These are phyloP conservation scores for Fusarium decemcellulare DNA, from an alignment of 2,329 filamentous ascomycete genomes.

Conservation along the genomic window DNA sequence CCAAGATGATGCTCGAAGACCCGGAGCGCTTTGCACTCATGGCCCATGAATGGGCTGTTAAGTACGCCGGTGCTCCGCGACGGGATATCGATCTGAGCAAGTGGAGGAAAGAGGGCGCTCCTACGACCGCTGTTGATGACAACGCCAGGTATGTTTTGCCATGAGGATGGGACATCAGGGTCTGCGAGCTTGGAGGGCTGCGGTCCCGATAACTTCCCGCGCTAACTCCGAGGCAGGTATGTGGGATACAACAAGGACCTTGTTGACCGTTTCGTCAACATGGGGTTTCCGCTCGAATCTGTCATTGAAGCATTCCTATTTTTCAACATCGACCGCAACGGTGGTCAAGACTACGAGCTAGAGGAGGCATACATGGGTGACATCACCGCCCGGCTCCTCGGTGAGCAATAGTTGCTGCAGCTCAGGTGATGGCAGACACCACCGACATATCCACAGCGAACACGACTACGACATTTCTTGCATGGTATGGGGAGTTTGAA, in stretches of 20 bases:
- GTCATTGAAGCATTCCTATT: conserved; percentile 88
- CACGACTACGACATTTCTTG: conserved; percentile 24
- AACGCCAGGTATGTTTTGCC: conserved; percentile 47
- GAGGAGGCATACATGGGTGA: conserved; percentile 93
- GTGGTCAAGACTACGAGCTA: conserved; percentile 86
- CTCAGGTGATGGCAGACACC: neutral
- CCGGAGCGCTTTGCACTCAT: conserved; percentile 84
- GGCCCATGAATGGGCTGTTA: conserved; percentile 92
- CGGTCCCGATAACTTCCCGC: neutral
- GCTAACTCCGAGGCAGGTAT: conserved; percentile 69
- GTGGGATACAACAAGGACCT: conserved; percentile 89
- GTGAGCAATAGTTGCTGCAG: conserved; percentile 72
- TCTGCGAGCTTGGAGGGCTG: neutral
- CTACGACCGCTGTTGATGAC: conserved; percentile 42
- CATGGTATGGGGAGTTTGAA: conserved; percentile 45
- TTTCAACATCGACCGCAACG: conserved; percentile 84
- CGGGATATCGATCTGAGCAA: conserved; percentile 55
- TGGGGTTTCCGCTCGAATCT: conserved; percentile 92
- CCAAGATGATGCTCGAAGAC: conserved; percentile 86
- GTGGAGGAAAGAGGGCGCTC: conserved; percentile 66
- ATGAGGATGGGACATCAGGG: neutral
- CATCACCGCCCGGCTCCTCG: conserved; percentile 86
- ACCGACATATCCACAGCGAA: conserved; percentile 18
- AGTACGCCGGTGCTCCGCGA: conserved; percentile 81
- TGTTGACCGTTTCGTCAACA: conserved; percentile 86